phyloP scores from a whole-genome alignment of 768 basidiomycete species.

The Termitomyces sp. region DNA sequence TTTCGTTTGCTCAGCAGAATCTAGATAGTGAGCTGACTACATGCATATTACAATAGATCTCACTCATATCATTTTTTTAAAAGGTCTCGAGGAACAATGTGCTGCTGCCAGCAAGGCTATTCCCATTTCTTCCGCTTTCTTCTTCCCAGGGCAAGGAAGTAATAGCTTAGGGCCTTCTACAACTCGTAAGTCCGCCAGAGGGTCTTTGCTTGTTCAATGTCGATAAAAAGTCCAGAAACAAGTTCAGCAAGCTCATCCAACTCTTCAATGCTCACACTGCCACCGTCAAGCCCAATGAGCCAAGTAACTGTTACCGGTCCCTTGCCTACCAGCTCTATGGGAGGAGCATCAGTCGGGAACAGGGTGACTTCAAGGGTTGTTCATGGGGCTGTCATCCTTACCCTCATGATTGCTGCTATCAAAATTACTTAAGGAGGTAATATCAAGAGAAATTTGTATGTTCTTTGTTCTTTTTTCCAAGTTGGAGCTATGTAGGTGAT shows the following conservation, averaged over 20 bases:
- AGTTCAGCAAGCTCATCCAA: not conserved
- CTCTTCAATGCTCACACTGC: not conserved
- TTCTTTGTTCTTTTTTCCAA: too few species aligned
- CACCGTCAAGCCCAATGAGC: not conserved
- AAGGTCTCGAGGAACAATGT: not conserved
- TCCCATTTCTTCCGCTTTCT: not conserved
- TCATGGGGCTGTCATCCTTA: not conserved
- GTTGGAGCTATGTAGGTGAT: too few species aligned
- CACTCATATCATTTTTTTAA: not conserved
- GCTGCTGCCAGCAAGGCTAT: not conserved
- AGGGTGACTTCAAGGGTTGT: not conserved
- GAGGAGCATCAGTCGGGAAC: not conserved
- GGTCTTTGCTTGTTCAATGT: not conserved
- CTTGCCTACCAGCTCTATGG: not conserved
- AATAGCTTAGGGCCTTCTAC: not conserved
- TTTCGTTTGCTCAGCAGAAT: conserved; percentile 8
- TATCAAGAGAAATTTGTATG: too few species aligned
- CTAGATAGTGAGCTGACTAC: conserved; percentile 14
- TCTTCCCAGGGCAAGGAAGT: not conserved
- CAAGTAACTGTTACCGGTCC: not conserved
- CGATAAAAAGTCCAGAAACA: not conserved
- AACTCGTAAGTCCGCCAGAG: not conserved
- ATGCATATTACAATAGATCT: not conserved
- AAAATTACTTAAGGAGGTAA: too few species aligned
- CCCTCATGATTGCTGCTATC: not conserved